A percentile compares a stretch with the other conserved stretches of the same genome.
phyloP scores from a whole-genome alignment of 2,329 filamentous ascomycete genomes.

The Scortechinia acanthostroma region DNA sequence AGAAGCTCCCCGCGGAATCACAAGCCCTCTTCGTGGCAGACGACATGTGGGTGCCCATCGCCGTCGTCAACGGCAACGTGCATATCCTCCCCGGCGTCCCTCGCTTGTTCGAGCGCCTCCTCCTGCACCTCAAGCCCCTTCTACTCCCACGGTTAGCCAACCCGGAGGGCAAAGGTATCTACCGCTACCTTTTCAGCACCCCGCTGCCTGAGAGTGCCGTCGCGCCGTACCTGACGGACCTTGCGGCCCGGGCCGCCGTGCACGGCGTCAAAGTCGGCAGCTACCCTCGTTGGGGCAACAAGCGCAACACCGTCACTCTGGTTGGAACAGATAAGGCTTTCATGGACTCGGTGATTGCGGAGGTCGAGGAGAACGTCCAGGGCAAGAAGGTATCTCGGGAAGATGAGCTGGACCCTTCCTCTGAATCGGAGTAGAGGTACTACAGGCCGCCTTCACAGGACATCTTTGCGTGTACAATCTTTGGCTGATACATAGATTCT shows the following conservation, averaged over 20 bases:
- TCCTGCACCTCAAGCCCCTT: constrained; percentile 69
- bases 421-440: too few relatives aligned
- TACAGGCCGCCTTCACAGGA: too few relatives aligned
- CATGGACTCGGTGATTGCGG: constrained; percentile 70
- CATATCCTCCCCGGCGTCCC: constrained; percentile 63
- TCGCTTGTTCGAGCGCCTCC: constrained; percentile 54
- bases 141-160: constrained; percentile 68
- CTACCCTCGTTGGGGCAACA: constrained; percentile 87
- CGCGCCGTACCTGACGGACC: constrained; percentile 73
- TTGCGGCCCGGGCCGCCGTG: constrained; percentile 67
- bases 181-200: constrained; percentile 77
- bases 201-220: constrained; percentile 80
- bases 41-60: constrained; percentile 58
- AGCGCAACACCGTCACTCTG: constrained; percentile 81
- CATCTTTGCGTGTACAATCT: too few relatives aligned
- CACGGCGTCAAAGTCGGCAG: constrained; percentile 87
- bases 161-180: constrained; percentile 73
- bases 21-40: constrained; percentile 55
- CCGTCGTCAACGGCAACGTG: constrained; percentile 59
- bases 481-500: too few relatives aligned
- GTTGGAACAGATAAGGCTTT: constrained; percentile 70
- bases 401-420: constrained; percentile 37
- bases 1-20: constrained; percentile 21
- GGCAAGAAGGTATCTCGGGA: constrained; percentile 66
- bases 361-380: constrained; percentile 71